Base-by-base conservation (phyloP, 1,284 basidiomycete species). In the Malassezia dermatis region DNA sequence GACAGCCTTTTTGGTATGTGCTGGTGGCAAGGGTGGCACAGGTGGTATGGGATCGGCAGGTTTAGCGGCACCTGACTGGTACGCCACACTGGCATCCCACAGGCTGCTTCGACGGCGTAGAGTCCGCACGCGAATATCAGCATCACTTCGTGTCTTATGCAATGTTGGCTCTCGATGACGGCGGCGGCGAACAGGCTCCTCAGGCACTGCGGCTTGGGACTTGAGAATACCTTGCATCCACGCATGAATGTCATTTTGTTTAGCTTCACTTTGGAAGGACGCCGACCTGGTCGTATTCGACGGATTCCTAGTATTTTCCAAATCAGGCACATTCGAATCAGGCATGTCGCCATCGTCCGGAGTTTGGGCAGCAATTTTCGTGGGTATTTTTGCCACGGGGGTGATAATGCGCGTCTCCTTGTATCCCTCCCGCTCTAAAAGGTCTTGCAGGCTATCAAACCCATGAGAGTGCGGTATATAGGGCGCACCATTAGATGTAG, bases 351-450 rank as follows among this genome's bases (percentile, higher is more conserved):
- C 32, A 31, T 49, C 48, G 13, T 37, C 34, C 23, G 21, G 17
- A 26, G 17, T 34, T 8, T 48, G 31, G 23, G 34, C 30, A 27
- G 11, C 23, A 8, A 48, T 48, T 10, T 10, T 5, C 4, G 21
- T n/a, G 46, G 46, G 34, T 37, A 39, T 37, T 31, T 47, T 24
- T 56, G 48, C 12, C 54, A 54, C 59, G 1, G 69, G 69, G 0
- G 69, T 71, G 54, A 72, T 55, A 30, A 72, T 60, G 26, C 69
- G 60, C n/a, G 67, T 70, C 51, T 72, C 69, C 43, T 69, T 67
- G 63, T 72, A 72, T 11, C 69, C 69, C 2, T 69, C 68, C 39
- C 62, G 47, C 46, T 69, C 65, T 23, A 72, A 62, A 3, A 72
- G 59, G 21, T 70, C 66, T 41, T 71, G 68, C 13, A 72, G 58